Evolutionary conservation across 1,139 yeast species (phyloP).

Genomic region (Kurtzmaniella natalensis): DNA sequence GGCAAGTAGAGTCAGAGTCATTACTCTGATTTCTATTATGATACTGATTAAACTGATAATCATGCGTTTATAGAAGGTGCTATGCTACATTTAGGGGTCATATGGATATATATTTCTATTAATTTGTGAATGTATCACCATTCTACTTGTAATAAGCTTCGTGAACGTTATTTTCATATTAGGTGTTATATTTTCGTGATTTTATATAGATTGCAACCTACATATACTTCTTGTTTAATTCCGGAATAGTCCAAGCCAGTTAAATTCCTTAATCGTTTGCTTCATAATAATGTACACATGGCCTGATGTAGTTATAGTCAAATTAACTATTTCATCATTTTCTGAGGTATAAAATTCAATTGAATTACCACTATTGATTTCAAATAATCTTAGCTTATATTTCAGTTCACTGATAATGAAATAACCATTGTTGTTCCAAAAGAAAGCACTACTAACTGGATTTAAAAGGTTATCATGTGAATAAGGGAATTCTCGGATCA

Average conservation of each 20-base stretch:
- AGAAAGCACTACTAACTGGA: background rate
- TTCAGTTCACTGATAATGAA: slow-evolving; percentile 1
- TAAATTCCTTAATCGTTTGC: background rate
- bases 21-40: too few relatives aligned
- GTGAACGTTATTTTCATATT: too few relatives aligned
- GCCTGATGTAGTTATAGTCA: slow-evolving; percentile 1
- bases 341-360: background rate
- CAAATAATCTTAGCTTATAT: background rate
- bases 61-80: too few relatives aligned
- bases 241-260: slow-evolving; percentile 1
- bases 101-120: too few relatives aligned
- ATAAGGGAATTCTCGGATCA: slow-evolving; percentile 1
- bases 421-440: slow-evolving; percentile 1
- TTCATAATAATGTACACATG: slow-evolving; percentile 1
- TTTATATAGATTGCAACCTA: too few relatives aligned
- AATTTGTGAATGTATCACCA: too few relatives aligned
- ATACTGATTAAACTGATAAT: too few relatives aligned
- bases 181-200: too few relatives aligned
- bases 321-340: slow-evolving; percentile 1
- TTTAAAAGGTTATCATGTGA: background rate
- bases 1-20: too few relatives aligned
- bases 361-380: background rate
- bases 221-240: too few relatives aligned
- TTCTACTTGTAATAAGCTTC: too few relatives aligned
- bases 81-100: too few relatives aligned